Conservation (phyloP, 192 early-diverging fungal species). For the Coemansia sp. region DNA sequence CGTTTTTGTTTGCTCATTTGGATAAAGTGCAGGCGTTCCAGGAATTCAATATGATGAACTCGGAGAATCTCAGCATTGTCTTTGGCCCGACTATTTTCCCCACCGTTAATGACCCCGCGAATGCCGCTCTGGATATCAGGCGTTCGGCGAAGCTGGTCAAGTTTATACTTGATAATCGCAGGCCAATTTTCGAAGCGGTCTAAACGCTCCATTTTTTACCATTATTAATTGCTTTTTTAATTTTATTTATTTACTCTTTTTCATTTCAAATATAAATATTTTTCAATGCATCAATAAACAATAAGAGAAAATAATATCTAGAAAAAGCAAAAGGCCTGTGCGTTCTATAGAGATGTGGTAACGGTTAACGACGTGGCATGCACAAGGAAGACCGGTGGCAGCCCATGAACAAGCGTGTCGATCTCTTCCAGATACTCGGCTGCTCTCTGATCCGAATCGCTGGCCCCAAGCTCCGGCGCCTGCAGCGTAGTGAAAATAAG, state of each 20-base stretch:
- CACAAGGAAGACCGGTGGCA: constrained; percentile 65
- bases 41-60: constrained; percentile 83
- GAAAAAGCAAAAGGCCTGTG: no score
- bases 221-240: no score
- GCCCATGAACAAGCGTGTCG: constrained; percentile 47
- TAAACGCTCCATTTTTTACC: not conserved
- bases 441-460: constrained; percentile 37
- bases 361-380: constrained; percentile 66
- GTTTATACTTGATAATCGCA: constrained; percentile 45
- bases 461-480: constrained; percentile 58
- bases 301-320: no score
- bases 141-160: constrained; percentile 37
- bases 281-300: no score
- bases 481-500: constrained; percentile 64
- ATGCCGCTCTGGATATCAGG: constrained; percentile 41
- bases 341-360: constrained; percentile 58
- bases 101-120: constrained; percentile 22
- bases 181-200: constrained; percentile 35
- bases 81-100: constrained; percentile 81
- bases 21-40: constrained; percentile 76
- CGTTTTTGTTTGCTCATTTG: constrained; percentile 78
- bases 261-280: constrained; percentile 5
- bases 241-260: constrained; percentile 9
- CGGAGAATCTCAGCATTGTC: constrained; percentile 83
- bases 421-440: constrained; percentile 58